Base-by-base conservation (phyloP, 2,329 filamentous ascomycete genomes). In the Lizonia empirigonia region DNA sequence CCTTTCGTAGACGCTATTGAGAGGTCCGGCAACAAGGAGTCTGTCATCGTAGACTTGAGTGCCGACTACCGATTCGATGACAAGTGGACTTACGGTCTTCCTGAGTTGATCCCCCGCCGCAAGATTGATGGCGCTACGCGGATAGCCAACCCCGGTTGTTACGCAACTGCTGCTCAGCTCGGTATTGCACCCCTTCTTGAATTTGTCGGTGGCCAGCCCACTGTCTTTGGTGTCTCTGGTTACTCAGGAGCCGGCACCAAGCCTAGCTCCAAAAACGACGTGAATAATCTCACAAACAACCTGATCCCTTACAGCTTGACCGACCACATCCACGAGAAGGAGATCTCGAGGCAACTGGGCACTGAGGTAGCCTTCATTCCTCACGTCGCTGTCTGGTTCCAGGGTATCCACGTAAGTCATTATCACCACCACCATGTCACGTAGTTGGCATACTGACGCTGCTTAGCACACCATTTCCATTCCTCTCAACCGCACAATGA, bases 231-330 rank as follows among this genome's bases (percentile, higher is more conserved):
- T 73, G 88, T 97, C 6, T 94, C 89, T 2, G 93, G 93, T 19
- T 97, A 97, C 78, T 95, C 90, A 0, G 94, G 94, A 30, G 94
- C 94, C 8, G 94, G 94, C 62, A 96, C 92, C 37, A 97, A 96
- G 80, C 91, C 91, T 0, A 90, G 86, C 59, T 88, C 91, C 16
- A 97, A 96, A 84, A 99, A 97, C 78, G 89, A 97, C 69, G 84
- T 95, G 34, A 80, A 89, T 26, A 81, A 88, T 61, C 84, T 99
- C 20, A 88, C 82, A 46, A 85, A 95, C 78, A 97, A 97, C 77
- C 78, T 97, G 53, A 89, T 97, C 46, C 88, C 93, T 0, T 97
- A 96, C 80, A 91, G 87, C 63, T 77, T 96, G 75, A 96, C 91
- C 26, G 92, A 91, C 62, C 94, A 97, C 77, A 90, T 97, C 56